A percentile compares a stretch with the other conserved stretches of the same genome.
Evolutionary conservation across 2,329 filamentous ascomycete species (phyloP).

Genomic region (Rhexocercosporidium sp.): DNA sequence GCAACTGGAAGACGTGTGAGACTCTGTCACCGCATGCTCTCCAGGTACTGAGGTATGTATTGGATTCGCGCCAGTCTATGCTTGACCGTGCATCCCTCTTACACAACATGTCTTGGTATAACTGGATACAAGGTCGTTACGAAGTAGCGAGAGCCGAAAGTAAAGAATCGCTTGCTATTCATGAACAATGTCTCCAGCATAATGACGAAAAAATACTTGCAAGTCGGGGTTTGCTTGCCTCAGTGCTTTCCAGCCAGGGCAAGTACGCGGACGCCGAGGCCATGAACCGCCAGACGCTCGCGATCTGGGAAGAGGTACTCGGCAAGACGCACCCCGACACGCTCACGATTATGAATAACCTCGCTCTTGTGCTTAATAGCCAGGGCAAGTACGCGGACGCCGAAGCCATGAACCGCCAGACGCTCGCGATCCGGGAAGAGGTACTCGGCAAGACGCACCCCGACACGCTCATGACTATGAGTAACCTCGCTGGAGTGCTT

Average conservation of each 20-base stretch:
- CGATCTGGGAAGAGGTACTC: too few species aligned
- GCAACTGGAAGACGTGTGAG: slow-evolving; percentile 44
- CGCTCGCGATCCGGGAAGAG: too few species aligned
- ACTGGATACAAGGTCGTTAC: not conserved
- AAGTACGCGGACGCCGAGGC: too few species aligned
- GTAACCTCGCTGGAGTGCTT: too few species aligned
- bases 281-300: too few species aligned
- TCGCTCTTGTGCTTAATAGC: too few species aligned
- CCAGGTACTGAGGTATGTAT: slow-evolving; percentile 20
- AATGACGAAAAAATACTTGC: not conserved
- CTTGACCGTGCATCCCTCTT: not conserved
- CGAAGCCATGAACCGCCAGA: too few species aligned
- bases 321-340: too few species aligned
- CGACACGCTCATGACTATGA: too few species aligned
- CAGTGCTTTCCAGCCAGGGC: slow-evolving; percentile 1
- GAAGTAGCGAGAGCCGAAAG: not conserved
- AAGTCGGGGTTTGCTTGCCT: not conserved
- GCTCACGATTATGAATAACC: too few species aligned
- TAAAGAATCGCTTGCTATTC: not conserved
- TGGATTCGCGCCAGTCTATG: slow-evolving; percentile 20
- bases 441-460: too few species aligned
- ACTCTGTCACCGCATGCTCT: slow-evolving; percentile 42
- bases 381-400: too few species aligned
- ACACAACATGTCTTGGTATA: not conserved
- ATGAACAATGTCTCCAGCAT: not conserved